Evolutionary conservation across 2,329 filamentous ascomycete genomes (phyloP).

Genomic region (Neocatenulostroma microsporum): DNA sequence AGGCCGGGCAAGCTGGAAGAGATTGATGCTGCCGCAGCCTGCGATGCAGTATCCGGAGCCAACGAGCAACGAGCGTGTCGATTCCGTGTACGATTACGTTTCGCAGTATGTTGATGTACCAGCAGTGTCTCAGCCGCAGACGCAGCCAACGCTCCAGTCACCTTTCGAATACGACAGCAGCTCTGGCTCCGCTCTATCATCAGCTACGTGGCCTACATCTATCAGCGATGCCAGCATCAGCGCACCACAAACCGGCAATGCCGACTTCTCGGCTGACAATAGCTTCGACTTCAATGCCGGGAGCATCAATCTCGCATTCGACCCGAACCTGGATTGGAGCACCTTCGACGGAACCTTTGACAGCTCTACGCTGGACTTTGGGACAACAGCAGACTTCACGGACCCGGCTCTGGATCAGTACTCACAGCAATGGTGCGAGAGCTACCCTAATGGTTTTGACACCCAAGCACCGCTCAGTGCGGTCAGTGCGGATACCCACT

Average conservation of each 20-base stretch:
- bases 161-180: conserved; percentile 27
- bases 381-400: conserved; percentile 13
- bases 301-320: conserved; percentile 35
- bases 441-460: conserved; percentile 11
- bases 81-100: conserved; percentile 19
- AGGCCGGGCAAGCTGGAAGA: conserved; percentile 24
- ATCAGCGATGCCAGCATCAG: conserved; percentile 14
- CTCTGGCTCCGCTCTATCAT: conserved; percentile 21
- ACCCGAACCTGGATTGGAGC: conserved; percentile 18
- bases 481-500: conserved; percentile 5
- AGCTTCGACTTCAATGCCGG: conserved; percentile 35
- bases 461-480: conserved; percentile 8
- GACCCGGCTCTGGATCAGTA: conserved; percentile 21
- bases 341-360: conserved; percentile 19
- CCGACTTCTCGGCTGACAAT: conserved; percentile 23
- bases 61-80: conserved; percentile 13
- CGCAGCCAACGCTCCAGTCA: conserved; percentile 19
- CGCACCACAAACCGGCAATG: conserved; percentile 8
- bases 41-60: conserved; percentile 7
- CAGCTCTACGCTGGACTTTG: conserved; percentile 24
- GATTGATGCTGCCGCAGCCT: conserved; percentile 15
- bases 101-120: conserved; percentile 10
- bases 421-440: conserved; percentile 15
- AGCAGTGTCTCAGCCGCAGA: conserved; percentile 6
- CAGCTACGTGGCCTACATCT: conserved; percentile 20